Evolutionary conservation across 805 yeast genomes (phyloP).

Genomic region (Metschnikowia drakensbergensis): DNA sequence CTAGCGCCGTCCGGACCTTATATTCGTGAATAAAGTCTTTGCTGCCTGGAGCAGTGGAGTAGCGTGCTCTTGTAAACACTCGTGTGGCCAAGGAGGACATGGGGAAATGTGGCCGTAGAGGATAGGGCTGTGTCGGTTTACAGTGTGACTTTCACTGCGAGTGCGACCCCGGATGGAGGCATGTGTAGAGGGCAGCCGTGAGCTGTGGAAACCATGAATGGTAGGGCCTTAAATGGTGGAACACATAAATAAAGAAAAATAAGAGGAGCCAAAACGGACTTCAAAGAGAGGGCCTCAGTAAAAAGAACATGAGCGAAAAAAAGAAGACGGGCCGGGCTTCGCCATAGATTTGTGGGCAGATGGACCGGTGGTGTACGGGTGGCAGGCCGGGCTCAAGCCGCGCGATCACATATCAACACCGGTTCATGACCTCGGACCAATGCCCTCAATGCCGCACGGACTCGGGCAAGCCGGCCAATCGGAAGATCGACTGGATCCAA

Average conservation of each 20-base stretch:
- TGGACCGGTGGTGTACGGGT: conserved; percentile 1
- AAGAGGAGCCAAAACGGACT: too few species aligned
- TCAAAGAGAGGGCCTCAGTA: too few species aligned
- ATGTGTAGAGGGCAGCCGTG: too few species aligned
- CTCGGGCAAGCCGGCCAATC: background rate
- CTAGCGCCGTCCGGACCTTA: conserved; percentile 54
- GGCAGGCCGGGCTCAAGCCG: background rate
- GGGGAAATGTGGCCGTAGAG: background rate
- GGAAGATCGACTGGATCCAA: conserved; percentile 44
- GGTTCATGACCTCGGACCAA: conserved; percentile 1
- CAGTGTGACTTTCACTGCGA: background rate
- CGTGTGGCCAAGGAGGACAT: background rate
- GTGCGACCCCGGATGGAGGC: too few species aligned
- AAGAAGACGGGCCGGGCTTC: too few species aligned
- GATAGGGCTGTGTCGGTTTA: background rate
- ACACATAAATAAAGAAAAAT: too few species aligned
- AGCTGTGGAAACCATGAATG: too few species aligned
- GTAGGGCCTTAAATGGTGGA: too few species aligned
- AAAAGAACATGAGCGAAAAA: too few species aligned
- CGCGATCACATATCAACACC: background rate
- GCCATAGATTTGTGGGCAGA: too few species aligned
- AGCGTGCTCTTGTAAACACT: background rate
- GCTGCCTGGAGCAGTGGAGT: background rate
- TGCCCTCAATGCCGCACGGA: conserved; percentile 12
- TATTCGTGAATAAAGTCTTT: conserved; percentile 48